These are phyloP conservation scores for Oxalis stricta DNA, from an alignment of 441 rosid genomes.

Conservation along the genomic window DNA sequence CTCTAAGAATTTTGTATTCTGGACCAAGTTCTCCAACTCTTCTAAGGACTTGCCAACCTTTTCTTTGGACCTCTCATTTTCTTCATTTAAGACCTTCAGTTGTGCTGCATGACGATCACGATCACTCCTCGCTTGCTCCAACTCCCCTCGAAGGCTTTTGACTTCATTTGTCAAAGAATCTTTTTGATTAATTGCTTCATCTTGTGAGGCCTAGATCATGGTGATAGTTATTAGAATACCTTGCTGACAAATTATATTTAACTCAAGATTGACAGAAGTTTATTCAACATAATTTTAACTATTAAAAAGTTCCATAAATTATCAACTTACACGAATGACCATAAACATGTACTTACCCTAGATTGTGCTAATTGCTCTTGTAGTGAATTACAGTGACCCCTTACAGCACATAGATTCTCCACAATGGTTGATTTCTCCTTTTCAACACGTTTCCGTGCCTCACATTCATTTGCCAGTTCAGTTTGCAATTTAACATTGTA, in stretches of 20 bases:
- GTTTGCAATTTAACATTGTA: conserved; percentile 63
- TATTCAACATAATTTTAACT: not conserved
- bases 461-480: conserved; percentile 46
- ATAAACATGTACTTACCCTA: conserved; percentile 34
- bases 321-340: not conserved
- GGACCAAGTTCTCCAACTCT: conserved; percentile 50
- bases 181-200: conserved; percentile 61
- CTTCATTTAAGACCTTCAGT: conserved; percentile 48
- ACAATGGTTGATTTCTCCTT: conserved; percentile 70
- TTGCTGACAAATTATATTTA: no score
- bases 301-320: not conserved
- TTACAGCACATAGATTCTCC: conserved; percentile 68
- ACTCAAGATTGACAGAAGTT: not conserved
- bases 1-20: conserved; percentile 63
- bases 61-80: conserved; percentile 51
- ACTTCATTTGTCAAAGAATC: conserved; percentile 54
- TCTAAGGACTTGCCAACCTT: conserved; percentile 58
- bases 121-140: conserved; percentile 79
- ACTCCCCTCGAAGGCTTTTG: conserved; percentile 57
- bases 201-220: conserved; percentile 44
- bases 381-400: conserved; percentile 74
- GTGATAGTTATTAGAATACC: not conserved
- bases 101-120: conserved; percentile 60
- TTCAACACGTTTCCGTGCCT: conserved; percentile 52
- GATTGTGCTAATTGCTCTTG: conserved; percentile 71